These are phyloP conservation scores for Elaeis oleifera DNA, from an alignment of 202 grass and related monocot species.

Conservation along the genomic window DNA sequence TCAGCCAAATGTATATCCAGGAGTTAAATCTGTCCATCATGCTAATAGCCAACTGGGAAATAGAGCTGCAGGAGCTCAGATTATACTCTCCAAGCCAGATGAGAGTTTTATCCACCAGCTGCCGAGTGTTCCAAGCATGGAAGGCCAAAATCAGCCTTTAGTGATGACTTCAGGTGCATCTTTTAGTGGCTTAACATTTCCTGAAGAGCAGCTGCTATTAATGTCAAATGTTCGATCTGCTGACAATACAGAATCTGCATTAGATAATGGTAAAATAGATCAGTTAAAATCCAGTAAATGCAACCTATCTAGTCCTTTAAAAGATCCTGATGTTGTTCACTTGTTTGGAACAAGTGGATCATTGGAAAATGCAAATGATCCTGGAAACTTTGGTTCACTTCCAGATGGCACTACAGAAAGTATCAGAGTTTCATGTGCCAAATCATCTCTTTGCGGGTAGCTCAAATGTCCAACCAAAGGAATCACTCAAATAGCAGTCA, in stretches of 20 bases:
- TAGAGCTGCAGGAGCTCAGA: slow-evolving; percentile 21
- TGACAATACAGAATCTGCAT: slow-evolving; percentile 17
- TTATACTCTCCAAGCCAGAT: slow-evolving; percentile 23
- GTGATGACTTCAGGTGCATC: slow-evolving; percentile 32
- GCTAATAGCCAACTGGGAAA: slow-evolving; percentile 27
- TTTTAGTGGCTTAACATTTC: slow-evolving; percentile 30
- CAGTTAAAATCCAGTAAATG: slow-evolving; percentile 30
- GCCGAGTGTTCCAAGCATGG: slow-evolving; percentile 13
- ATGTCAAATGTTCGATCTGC: slow-evolving; percentile 29
- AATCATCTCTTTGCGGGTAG: slow-evolving; percentile 22
- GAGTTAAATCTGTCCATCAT: slow-evolving; percentile 15
- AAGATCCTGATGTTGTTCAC: slow-evolving; percentile 23
- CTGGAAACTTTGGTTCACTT: slow-evolving; percentile 30
- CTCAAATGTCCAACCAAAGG: slow-evolving; percentile 33
- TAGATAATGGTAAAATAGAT: slow-evolving; percentile 24
- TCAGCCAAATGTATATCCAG: too few species aligned
- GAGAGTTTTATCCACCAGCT: slow-evolving; percentile 24
- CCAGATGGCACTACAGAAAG: slow-evolving; percentile 20
- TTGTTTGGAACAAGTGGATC: slow-evolving; percentile 26
- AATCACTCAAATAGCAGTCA: slow-evolving; percentile 11
- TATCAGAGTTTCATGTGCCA: slow-evolving; percentile 10
- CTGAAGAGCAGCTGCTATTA: slow-evolving; percentile 32
- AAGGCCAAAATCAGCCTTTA: slow-evolving; percentile 25
- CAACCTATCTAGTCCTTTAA: slow-evolving; percentile 21
- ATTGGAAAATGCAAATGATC: slow-evolving; percentile 14